These are phyloP conservation scores for Leccinellum rugosiceps DNA, from an alignment of 768 basidiomycete genomes.

Conservation along the genomic window DNA sequence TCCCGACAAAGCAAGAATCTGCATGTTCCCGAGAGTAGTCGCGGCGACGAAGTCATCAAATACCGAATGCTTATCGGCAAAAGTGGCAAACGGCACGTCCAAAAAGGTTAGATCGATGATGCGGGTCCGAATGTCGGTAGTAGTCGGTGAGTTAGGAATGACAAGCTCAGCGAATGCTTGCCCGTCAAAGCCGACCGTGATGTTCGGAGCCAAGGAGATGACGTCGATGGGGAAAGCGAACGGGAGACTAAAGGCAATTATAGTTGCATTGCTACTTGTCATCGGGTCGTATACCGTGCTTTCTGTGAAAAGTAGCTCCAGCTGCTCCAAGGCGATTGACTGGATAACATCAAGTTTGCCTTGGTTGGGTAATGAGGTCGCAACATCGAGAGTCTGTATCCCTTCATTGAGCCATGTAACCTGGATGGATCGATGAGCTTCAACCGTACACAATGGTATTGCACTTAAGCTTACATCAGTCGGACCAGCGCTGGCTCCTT, in stretches of 20 bases:
- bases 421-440: constrained; percentile 28
- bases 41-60: constrained; percentile 63
- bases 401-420: constrained; percentile 72
- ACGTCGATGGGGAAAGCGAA: constrained; percentile 72
- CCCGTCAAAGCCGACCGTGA: constrained; percentile 50
- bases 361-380: constrained; percentile 58
- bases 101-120: constrained; percentile 60
- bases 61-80: constrained; percentile 42
- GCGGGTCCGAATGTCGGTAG: constrained; percentile 59
- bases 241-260: constrained; percentile 63
- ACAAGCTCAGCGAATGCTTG: constrained; percentile 56
- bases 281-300: constrained; percentile 54
- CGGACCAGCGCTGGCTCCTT: constrained; percentile 57
- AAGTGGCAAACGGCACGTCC: constrained; percentile 57
- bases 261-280: constrained; percentile 57
- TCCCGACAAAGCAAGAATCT: constrained; percentile 53
- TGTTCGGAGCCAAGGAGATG: constrained; percentile 54
- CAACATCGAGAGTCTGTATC: constrained; percentile 58
- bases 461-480: constrained; percentile 41
- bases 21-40: constrained; percentile 47
- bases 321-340: constrained; percentile 56
- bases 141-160: constrained; percentile 53
- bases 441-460: neutral
- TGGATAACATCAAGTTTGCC: constrained; percentile 63
- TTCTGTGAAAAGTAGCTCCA: constrained; percentile 56